Evolutionary conservation across 192 early-diverging fungal genomes (phyloP), one percentile per base, ranked within the genome.

Genomic region (Coemansia asiatica): DNA sequence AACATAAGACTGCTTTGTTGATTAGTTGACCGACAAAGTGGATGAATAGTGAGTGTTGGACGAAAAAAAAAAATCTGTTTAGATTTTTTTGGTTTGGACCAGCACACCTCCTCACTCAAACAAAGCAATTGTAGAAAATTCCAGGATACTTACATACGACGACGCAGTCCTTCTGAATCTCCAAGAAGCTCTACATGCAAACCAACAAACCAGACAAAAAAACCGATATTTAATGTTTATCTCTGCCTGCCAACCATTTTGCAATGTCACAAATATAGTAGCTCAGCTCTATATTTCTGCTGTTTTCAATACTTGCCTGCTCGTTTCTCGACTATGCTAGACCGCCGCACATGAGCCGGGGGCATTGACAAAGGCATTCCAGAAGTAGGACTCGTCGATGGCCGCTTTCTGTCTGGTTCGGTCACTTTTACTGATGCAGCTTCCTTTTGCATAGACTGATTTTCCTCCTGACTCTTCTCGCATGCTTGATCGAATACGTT

Each of bases 81-180:
- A n/a, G n/a, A n/a, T n/a, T n/a, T n/a, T n/a, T n/a, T n/a, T n/a
- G n/a, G n/a, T n/a, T n/a, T n/a, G n/a, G n/a, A n/a, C n/a, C n/a
- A n/a, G n/a, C n/a, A n/a, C n/a, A n/a, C n/a, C n/a, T n/a, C n/a
- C n/a, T n/a, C n/a, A n/a, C n/a, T n/a, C n/a, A n/a, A n/a, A n/a
- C n/a, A n/a, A n/a, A n/a, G n/a, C n/a, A n/a, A n/a, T n/a, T n/a
- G n/a, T n/a, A n/a, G n/a, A n/a, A n/a, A n/a, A n/a, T n/a, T n/a
- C n/a, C n/a, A n/a, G n/a, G n/a, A n/a, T n/a, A 63, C 75, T 68
- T 74, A 74, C 76, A 72, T 69, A 29, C 77, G 69, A 18, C 70
- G 73, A 48, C 79, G 69, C 33, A 81, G 64, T 3, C 79, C 74
- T 29, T 73, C 70, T 47, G 65, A 53, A 3, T 75, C 79, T 25